These are phyloP conservation scores for Francoa sonchifolia DNA, from an alignment of 441 rosid genomes.

Conservation along the genomic window DNA sequence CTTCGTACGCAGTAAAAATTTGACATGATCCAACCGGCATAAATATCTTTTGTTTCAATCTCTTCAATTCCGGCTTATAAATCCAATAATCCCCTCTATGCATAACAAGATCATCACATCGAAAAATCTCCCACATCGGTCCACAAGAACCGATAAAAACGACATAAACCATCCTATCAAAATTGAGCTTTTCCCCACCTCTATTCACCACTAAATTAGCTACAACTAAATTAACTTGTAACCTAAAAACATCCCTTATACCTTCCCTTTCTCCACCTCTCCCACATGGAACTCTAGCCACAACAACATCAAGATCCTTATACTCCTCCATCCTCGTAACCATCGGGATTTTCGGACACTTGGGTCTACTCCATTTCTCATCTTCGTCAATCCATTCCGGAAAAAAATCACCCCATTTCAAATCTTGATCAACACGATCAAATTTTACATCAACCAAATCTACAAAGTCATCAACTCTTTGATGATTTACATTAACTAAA, in stretches of 20 bases:
- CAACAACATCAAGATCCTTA: conserved; percentile 51
- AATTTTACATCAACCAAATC: too few species aligned
- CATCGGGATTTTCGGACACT: conserved; percentile 82
- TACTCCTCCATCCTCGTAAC: conserved; percentile 38
- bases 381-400: conserved; percentile 98
- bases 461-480: too few species aligned
- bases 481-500: too few species aligned
- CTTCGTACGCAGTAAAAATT: background rate
- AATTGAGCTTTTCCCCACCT: conserved; percentile 40
- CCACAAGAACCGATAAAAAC: conserved; percentile 66
- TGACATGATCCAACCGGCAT: conserved; percentile 83
- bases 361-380: conserved; percentile 48
- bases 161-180: conserved; percentile 57
- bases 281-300: conserved; percentile 63
- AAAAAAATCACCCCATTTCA: conserved; percentile 67
- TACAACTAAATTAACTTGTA: conserved; percentile 59
- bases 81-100: conserved; percentile 77
- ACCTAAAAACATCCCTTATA: conserved; percentile 74
- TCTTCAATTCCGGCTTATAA: conserved; percentile 39
- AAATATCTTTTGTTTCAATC: conserved; percentile 54
- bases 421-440: too few species aligned
- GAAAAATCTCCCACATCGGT: conserved; percentile 81
- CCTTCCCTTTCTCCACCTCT: conserved; percentile 54
- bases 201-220: conserved; percentile 55
- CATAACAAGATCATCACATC: conserved; percentile 64